Evolutionary conservation across 2,329 filamentous ascomycete species (phyloP).

Genomic region (Decorospora gaudefroyi): DNA sequence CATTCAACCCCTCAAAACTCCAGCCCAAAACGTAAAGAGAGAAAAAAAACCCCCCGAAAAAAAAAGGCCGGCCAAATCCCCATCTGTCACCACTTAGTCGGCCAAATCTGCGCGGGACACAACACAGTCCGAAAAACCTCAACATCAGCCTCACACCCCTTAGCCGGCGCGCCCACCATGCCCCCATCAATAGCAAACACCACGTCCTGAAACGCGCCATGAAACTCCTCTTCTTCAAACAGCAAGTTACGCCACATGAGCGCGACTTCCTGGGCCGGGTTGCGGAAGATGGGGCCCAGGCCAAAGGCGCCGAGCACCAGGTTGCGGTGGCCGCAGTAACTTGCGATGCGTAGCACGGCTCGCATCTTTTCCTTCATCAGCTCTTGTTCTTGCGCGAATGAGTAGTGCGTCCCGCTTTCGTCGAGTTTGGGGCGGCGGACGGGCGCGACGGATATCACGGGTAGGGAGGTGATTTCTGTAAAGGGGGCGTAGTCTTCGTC

Average conservation of each 20-base stretch:
- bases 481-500: slow-evolving; percentile 52
- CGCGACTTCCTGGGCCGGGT: slow-evolving; percentile 51
- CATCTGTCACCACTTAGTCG: slow-evolving; percentile 34
- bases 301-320: slow-evolving; percentile 53
- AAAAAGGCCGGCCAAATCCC: not conserved
- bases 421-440: slow-evolving; percentile 74
- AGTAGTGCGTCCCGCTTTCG: slow-evolving; percentile 68
- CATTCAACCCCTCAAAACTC: slow-evolving; percentile 4
- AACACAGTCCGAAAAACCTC: slow-evolving; percentile 51
- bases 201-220: slow-evolving; percentile 51
- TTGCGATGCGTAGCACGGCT: slow-evolving; percentile 70
- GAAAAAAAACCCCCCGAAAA: too few relatives aligned
- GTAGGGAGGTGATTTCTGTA: slow-evolving; percentile 60
- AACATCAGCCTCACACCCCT: slow-evolving; percentile 44
- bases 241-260: slow-evolving; percentile 52
- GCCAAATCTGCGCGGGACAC: slow-evolving; percentile 47
- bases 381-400: slow-evolving; percentile 71
- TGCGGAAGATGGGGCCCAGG: slow-evolving; percentile 52
- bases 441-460: slow-evolving; percentile 75
- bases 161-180: slow-evolving; percentile 37
- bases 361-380: slow-evolving; percentile 75
- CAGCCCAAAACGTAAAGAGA: slow-evolving; percentile 6
- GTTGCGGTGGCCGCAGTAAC: slow-evolving; percentile 46
- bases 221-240: slow-evolving; percentile 52
- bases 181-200: slow-evolving; percentile 53